Conservation (phyloP, 163 green algal species). For the Prototheca wickerhamii region DNA sequence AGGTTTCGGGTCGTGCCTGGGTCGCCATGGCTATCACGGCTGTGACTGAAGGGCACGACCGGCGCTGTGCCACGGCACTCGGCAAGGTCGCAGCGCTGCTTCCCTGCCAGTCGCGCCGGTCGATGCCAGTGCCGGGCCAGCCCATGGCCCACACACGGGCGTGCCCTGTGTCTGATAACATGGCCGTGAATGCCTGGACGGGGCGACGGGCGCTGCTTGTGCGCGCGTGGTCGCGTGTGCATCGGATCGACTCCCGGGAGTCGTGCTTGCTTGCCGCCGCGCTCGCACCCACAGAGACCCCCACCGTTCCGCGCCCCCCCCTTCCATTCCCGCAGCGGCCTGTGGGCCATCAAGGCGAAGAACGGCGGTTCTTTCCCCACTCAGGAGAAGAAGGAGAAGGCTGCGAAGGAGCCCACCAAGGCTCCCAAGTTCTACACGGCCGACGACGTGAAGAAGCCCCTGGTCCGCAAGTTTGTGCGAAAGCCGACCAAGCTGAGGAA, state of each 20-base stretch:
- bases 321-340: constrained; percentile 29
- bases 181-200: too few species aligned
- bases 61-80: background rate
- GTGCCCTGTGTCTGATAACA: too few species aligned
- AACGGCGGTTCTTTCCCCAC: constrained; percentile 89
- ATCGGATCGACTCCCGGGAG: too few species aligned
- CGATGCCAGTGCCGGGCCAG: too few species aligned
- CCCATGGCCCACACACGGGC: too few species aligned
- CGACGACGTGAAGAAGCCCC: constrained; percentile 74
- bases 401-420: constrained; percentile 29
- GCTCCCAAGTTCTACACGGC: constrained; percentile 75
- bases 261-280: background rate
- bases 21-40: too few species aligned
- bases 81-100: too few species aligned
- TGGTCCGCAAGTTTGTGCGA: constrained; percentile 39
- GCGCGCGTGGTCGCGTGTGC: too few species aligned
- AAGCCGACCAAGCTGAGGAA: constrained; percentile 76
- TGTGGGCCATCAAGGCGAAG: constrained; percentile 95
- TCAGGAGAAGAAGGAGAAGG: constrained; percentile 55
- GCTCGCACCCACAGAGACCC: background rate
- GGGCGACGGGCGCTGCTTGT: too few species aligned
- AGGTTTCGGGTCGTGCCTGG: background rate
- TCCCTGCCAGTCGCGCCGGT: too few species aligned
- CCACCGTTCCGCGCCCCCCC: background rate
- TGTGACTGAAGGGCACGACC: too few species aligned